Conservation (phyloP, 805 yeast species). For the Kregervanrija fluxuum region DNA sequence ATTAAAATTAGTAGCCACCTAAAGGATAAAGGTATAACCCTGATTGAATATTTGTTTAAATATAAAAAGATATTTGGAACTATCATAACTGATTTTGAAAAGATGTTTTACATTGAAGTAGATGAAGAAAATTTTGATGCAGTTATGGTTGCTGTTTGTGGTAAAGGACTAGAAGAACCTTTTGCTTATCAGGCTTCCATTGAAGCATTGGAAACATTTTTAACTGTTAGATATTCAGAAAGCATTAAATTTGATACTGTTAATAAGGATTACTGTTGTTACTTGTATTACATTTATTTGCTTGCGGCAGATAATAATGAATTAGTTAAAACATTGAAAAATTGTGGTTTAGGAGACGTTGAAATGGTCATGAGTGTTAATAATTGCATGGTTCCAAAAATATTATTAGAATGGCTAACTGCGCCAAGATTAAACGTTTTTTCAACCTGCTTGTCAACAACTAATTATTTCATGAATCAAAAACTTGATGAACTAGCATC, state of each 20-base stretch:
- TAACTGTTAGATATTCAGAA: constrained; percentile 36
- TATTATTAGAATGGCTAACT: constrained; percentile 10
- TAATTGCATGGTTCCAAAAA: constrained; percentile 32
- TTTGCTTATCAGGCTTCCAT: constrained; percentile 46
- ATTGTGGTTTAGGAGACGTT: constrained; percentile 27
- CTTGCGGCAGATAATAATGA: constrained; percentile 31
- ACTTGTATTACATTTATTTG: constrained; percentile 26
- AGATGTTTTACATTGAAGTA: constrained; percentile 30
- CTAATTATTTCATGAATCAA: constrained; percentile 16
- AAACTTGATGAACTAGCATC: constrained; percentile 18
- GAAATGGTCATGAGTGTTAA: constrained; percentile 28
- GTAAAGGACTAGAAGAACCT: constrained; percentile 55
- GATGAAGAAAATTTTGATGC: constrained; percentile 43
- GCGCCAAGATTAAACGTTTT: constrained; percentile 10
- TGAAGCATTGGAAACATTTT: constrained; percentile 35
- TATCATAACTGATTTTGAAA: constrained; percentile 37
- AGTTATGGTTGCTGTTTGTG: constrained; percentile 38
- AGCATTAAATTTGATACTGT: constrained; percentile 6
- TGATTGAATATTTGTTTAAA: constrained; percentile 25
- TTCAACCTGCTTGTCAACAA: constrained; percentile 11
- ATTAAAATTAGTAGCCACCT: constrained; percentile 27
- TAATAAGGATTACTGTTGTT: constrained; percentile 22
- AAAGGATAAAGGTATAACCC: constrained; percentile 19
- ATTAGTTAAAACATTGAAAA: constrained; percentile 25
- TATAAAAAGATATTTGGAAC: constrained; percentile 34